Base-by-base conservation (phyloP, 1,284 basidiomycete genomes). In the Porogramme epimiltina region DNA sequence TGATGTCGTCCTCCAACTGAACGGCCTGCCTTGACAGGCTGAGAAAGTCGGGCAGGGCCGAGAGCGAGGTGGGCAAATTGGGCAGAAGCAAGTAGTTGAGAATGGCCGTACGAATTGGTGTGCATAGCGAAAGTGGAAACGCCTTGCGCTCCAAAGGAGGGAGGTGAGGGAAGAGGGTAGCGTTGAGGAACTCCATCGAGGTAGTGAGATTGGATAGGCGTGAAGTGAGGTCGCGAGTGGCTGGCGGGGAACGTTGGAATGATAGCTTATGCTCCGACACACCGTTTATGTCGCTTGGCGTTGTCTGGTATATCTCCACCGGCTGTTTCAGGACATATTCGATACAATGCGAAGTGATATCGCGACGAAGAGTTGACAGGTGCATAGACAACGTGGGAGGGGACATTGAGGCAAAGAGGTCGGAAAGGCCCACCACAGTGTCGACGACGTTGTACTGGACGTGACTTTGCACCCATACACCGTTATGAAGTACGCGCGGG, bases 41-140 rank as follows among this genome's bases (percentile, higher is more conserved):
- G n/a, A 93, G 69, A 66, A 87, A 94, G 0, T 70, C 54, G 1
- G 85, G 81, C 0, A 94, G 73, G 2, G 66, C 67, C 5, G 74
- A 69, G 33, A 86, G 75, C 3, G 83, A 78, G 0, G 81, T 78
- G 0, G 91, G 90, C 4, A 93, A 70, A 16, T 78, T 77, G 0
- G 87, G 82, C 34, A 86, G 71, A 20, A 94, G 75, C 22, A 93
- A 67, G 55, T 81, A 75, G 44, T 81, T 77, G 37, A 94, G 75
- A 15, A 93, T 63, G 19, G 82, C 81, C 3, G 68, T 73, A 4
- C 78, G 77, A 25, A 87, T 60, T 3, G 85, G 81, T 61, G 80
- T 83, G 66, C 72, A 75, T 1, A 91, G 71, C 11, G 80, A 79
- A 40, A 71, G 77, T 25, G 72, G 66, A 57, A 89, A 84, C 2